phyloP scores from a whole-genome alignment of 116 monocot species.

The Cymodocea nodosa region DNA sequence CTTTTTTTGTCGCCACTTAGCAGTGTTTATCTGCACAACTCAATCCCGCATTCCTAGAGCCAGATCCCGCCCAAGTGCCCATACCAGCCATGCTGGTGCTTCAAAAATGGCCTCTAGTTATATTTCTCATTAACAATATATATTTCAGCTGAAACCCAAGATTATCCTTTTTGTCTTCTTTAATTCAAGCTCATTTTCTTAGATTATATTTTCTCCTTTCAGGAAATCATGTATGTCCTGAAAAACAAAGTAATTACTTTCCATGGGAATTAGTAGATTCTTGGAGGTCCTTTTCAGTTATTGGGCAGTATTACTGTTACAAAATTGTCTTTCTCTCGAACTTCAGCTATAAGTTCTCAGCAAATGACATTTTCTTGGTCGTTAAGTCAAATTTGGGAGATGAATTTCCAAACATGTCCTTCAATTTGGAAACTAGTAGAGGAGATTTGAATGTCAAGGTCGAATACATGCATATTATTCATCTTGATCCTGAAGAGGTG shows the following conservation, averaged over 20 bases:
- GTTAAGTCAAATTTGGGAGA: slow-evolving; percentile 41
- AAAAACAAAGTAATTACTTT: slow-evolving; percentile 30
- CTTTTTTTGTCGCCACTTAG: too few relatives aligned
- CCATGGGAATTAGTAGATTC: slow-evolving; percentile 39
- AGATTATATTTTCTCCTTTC: background rate
- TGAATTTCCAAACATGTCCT: slow-evolving; percentile 25
- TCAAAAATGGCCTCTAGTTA: too few relatives aligned
- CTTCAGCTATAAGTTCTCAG: slow-evolving; percentile 10
- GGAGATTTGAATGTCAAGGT: slow-evolving; percentile 24
- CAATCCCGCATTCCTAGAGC: too few relatives aligned
- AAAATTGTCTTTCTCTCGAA: slow-evolving; percentile 21
- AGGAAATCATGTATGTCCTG: slow-evolving; percentile 8
- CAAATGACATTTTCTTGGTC: slow-evolving; percentile 31
- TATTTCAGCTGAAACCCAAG: too few relatives aligned
- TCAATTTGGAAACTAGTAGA: slow-evolving; percentile 21
- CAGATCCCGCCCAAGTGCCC: too few relatives aligned
- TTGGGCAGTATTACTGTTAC: slow-evolving; percentile 45
- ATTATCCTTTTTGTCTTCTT: slow-evolving; percentile 2
- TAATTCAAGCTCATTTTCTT: background rate
- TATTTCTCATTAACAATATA: too few relatives aligned
- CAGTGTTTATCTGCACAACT: too few relatives aligned
- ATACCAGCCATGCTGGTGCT: too few relatives aligned
- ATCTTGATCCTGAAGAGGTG: slow-evolving; percentile 42
- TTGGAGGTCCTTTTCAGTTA: slow-evolving; percentile 34
- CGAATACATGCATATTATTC: slow-evolving; percentile 22